Base-by-base conservation (phyloP, 495 filamentous ascomycete species). In the Hypoxylon perforatum region DNA sequence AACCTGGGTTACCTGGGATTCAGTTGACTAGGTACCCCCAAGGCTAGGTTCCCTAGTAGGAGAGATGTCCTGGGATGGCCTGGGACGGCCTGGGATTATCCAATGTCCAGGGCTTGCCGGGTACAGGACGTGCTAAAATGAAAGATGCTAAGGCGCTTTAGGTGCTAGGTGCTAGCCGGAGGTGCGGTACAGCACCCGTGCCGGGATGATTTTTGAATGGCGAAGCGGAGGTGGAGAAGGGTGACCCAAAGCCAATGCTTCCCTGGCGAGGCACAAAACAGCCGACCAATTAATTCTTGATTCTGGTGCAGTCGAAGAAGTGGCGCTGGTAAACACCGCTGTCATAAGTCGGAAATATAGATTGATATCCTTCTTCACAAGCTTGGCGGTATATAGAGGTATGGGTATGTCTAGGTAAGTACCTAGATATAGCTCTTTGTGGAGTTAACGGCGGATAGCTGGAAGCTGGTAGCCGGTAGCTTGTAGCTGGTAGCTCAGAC, bases 151-250 rank as follows among this genome's bases (percentile, higher is more conserved):
- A 28, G 3, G 25, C 3, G 25, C 25, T 28, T 3, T 3, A 28
- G 25, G 3, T 28, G 25, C 25, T 28, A 28, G 25, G 36, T 63
- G 65, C 66, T 69, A 61, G 51, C 61, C 66, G 66, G 66, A 69
- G 66, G 66, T 60, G 66, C 66, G 66, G 66, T 69, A 69, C 65
- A 69, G 66, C 61, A 69, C 66, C 66, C 66, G 60, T 60, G 65
- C 66, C 66, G 66, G 66, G 60, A 69, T 64, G 61, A 64, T 69
- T 57, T 63, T 57, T 69, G 55, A 63, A 69, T 63, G 66, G 61
- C 56, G 66, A 69, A 64, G 66, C 65, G 66, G 66, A 69, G 60
- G 66, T 69, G 66, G 66, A 57, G 66, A 64, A 39, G 9, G 25
- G 3, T 7, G 60, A 63, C 54, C 65, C 65, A 63, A 68, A 62